Base-by-base conservation (phyloP, 139 green algal genomes). In the Chlorella sp. region DNA sequence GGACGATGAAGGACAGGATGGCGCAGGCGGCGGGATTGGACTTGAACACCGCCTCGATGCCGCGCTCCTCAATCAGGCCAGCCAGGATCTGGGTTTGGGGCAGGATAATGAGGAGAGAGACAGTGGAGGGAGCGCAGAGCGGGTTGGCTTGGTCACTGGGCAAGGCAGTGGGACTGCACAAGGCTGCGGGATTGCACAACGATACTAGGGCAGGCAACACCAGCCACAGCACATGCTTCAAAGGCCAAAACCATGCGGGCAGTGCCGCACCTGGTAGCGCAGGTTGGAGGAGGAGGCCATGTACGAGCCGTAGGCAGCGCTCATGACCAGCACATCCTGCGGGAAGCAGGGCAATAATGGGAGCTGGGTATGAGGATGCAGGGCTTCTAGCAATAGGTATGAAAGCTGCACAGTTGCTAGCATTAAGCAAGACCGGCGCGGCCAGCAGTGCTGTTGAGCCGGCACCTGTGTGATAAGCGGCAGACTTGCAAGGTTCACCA, bases 231-330 rank as follows among this genome's bases (percentile, higher is more conserved):
- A 15, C 51, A 60, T 9, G 44, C 44, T 51, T 6, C 7, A 9
- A 18, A 69, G 15, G 63, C 21, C n/a, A 69, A 26, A 34, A 30
- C n/a, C n/a, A n/a, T n/a, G n/a, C n/a, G n/a, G n/a, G n/a, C n/a
- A n/a, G n/a, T n/a, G n/a, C 9, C 39, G 2, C 44, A 62, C 78
- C 62, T 85, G 80, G 60, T 85, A 97, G 21, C 96, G 92, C 73
- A 99, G 84, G 93, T 99, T 99, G 88, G 87, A 94, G 26, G 90
- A 97, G 18, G 94, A 87, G 28, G 93, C 93, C 97, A 99, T 99
- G 94, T 99, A 99, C 0, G 90, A 84, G n/a, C 94, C 97, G 84
- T 99, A 99, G 0, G 93, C 94, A 3, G 92, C 81, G 44, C 87
- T 94, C 47, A 94, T 98, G 21, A 76, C 74, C 12, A 98, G 55